Evolutionary conservation across 805 yeast genomes (phyloP), one percentile per base, ranked within the genome.

Genomic region (Hanseniaspora lindneri): DNA sequence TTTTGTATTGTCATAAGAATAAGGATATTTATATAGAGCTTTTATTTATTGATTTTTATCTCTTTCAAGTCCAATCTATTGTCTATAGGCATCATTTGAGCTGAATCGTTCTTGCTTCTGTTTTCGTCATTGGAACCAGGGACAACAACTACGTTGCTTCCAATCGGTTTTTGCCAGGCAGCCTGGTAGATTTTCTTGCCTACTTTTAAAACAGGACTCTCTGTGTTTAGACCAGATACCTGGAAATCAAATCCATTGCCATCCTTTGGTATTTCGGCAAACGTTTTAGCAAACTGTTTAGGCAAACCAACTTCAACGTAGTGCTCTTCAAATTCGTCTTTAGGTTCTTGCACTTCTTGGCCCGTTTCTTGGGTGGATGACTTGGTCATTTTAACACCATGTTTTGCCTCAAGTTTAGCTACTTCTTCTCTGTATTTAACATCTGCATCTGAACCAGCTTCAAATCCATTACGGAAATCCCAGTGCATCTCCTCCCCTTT

Each of bases 401-500:
- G 46, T 21, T 56, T 54, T 54, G 51, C 49, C 28, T 49, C 55
- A 46, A 54, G 36, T 41, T 51, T 52, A 9, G 56, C 40, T 5
- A 57, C 25, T 56, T 60, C 53, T 54, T 58, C 58, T 87, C 71
- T 14, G 75, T 42, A 73, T 54, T 73, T 76, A 47, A 86, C 77
- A 62, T 87, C 96, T 44, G 81, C 94, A 54, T 80, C 85, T 3
- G 94, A 83, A 10, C 96, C 96, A 5, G 96, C 95, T 65, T 85
- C 95, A 55, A 75, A 80, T 17, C 76, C 77, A 50, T 69, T 70
- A 57, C 74, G 76, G 67, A 87, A 89, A 56, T 80, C 77, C 96
- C 96, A 88, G 59, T 84, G 80, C 94, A 86, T 85, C 62, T 87
- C 96, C 57, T 88, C 92, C 7, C 97, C 97, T 6, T 71, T 64